phyloP scores from a whole-genome alignment of 2,329 filamentous ascomycete species.

The Calonectria hawksworthii region DNA sequence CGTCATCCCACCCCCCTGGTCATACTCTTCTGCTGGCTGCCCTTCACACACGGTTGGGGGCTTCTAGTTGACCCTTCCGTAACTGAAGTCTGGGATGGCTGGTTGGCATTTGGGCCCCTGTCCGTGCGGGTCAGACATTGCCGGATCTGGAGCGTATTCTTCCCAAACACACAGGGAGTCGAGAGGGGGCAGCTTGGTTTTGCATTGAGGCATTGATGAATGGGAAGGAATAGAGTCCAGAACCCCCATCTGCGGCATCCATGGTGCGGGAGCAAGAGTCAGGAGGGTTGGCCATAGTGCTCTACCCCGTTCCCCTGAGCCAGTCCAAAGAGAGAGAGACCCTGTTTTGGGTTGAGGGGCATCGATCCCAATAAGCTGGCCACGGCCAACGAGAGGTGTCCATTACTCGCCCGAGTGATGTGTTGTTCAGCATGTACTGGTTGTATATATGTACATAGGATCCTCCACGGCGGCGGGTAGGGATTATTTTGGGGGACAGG shows the following conservation, averaged over 20 bases:
- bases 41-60: background rate
- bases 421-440: slow-evolving; percentile 11
- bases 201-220: slow-evolving; percentile 25
- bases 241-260: background rate
- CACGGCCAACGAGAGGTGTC: slow-evolving; percentile 19
- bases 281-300: slow-evolving; percentile 1
- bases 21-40: background rate
- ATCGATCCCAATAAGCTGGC: slow-evolving; percentile 26
- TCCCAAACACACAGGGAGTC: slow-evolving; percentile 1
- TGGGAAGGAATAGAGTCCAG: slow-evolving; percentile 2
- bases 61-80: slow-evolving; percentile 7
- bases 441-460: slow-evolving; percentile 14
- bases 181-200: background rate
- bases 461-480: background rate
- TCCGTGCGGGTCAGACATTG: background rate
- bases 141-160: background rate
- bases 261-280: slow-evolving; percentile 8
- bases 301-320: slow-evolving; percentile 19
- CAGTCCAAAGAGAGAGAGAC: background rate
- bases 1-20: slow-evolving; percentile 20
- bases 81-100: background rate
- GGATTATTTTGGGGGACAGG: background rate
- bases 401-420: slow-evolving; percentile 21
- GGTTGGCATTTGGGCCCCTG: slow-evolving; percentile 6
- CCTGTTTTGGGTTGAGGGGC: slow-evolving; percentile 11